These are phyloP conservation scores for Blepharisma stoltei DNA, from an alignment of 73 alveolate genomes.

Conservation along the genomic window DNA sequence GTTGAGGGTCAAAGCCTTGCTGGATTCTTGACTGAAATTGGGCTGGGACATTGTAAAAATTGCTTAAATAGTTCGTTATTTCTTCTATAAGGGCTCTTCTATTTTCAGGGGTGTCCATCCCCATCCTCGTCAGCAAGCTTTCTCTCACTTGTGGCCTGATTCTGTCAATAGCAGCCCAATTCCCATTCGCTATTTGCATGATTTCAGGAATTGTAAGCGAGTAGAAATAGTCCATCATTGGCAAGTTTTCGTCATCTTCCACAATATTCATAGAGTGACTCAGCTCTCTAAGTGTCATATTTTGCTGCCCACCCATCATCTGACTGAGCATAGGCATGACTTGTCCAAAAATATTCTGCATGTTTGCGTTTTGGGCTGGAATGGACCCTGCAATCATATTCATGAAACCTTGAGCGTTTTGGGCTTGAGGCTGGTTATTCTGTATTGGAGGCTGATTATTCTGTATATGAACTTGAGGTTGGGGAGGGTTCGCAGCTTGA, in stretches of 20 bases:
- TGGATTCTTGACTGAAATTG: neutral
- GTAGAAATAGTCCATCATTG: constrained; percentile 28
- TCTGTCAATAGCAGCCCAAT: constrained; percentile 5
- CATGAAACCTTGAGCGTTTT: neutral
- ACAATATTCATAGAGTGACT: neutral
- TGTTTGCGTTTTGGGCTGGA: neutral
- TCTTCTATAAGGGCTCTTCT: neutral
- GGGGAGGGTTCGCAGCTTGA: neutral
- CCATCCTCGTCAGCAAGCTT: neutral
- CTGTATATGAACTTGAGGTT: neutral
- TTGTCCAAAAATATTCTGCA: neutral
- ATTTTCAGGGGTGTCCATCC: constrained; percentile 8
- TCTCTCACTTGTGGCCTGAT: neutral
- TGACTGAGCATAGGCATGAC: constrained; percentile 13
- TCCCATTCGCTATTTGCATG: constrained; percentile 20
- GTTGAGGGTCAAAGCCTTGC: constrained; percentile 26
- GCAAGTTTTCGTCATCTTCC: constrained; percentile 12
- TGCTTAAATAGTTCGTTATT: neutral
- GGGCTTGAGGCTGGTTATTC: neutral
- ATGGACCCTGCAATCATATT: neutral
- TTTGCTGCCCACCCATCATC: constrained; percentile 1
- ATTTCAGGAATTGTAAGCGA: neutral
- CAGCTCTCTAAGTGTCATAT: constrained; percentile 21
- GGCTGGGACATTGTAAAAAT: neutral
- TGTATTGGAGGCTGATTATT: constrained; percentile 1